Evolutionary conservation across 768 basidiomycete genomes (phyloP).

Genomic region (Xerocomellus intermedius): DNA sequence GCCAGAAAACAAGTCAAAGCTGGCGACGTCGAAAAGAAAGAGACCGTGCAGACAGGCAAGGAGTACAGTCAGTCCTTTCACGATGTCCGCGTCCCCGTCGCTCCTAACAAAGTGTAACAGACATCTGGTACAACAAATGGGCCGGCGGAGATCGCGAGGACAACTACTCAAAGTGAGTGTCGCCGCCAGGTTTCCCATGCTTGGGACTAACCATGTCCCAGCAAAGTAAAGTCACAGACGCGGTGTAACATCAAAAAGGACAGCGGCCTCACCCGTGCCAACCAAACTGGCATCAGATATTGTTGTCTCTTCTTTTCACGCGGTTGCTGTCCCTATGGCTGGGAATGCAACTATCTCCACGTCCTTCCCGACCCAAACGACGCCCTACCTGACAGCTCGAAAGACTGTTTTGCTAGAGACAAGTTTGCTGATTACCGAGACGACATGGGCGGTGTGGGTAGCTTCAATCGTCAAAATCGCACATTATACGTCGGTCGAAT

Average conservation of each 20-base stretch:
- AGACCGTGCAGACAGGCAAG: slow-evolving; percentile 88
- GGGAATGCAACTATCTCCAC: slow-evolving; percentile 97
- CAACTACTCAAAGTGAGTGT: slow-evolving; percentile 84
- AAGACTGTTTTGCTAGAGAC: slow-evolving; percentile 96
- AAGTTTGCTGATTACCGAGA: slow-evolving; percentile 97
- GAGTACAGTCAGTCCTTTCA: slow-evolving; percentile 77
- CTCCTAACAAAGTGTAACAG: slow-evolving; percentile 36
- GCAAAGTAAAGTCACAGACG: slow-evolving; percentile 92
- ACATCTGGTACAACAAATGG: slow-evolving; percentile 99
- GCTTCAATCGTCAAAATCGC: slow-evolving; percentile 90
- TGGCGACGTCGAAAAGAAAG: slow-evolving; percentile 87
- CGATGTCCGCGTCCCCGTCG: neutral
- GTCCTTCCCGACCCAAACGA: slow-evolving; percentile 70
- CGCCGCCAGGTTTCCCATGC: neutral
- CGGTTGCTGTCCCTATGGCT: slow-evolving; percentile 97
- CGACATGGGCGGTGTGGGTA: slow-evolving; percentile 99
- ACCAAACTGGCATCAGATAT: slow-evolving; percentile 90
- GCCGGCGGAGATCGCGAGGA: slow-evolving; percentile 99
- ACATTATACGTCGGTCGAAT: slow-evolving; percentile 95
- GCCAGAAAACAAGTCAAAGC: slow-evolving; percentile 92
- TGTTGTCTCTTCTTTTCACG: slow-evolving; percentile 93
- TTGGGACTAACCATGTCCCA: slow-evolving; percentile 29
- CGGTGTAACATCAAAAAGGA: slow-evolving; percentile 87
- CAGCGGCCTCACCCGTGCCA: slow-evolving; percentile 91
- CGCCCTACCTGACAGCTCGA: slow-evolving; percentile 82